phyloP scores from a whole-genome alignment of 2,329 filamentous ascomycete genomes.

The Pseudocercospora vitis region DNA sequence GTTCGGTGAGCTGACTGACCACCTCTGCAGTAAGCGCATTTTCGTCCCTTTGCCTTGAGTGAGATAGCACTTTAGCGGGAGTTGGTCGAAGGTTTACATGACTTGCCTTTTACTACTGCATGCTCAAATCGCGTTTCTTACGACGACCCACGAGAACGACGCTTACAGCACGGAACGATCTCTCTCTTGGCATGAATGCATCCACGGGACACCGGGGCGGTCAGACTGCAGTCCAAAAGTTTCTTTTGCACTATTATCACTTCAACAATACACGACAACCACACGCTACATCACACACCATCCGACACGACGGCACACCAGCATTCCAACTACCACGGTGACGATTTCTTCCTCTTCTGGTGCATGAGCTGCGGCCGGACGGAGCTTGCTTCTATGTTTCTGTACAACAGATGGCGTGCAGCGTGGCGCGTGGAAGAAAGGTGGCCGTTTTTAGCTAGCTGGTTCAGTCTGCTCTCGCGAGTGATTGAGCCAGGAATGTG shows the following conservation, averaged over 20 bases:
- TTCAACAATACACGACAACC: constrained; percentile 19
- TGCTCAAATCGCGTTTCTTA: constrained; percentile 30
- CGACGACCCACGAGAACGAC: constrained; percentile 32
- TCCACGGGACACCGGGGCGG: constrained; percentile 25
- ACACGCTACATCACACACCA: constrained; percentile 13
- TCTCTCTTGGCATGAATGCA: constrained; percentile 29
- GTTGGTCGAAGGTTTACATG: constrained; percentile 36
- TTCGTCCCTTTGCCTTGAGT: constrained; percentile 42
- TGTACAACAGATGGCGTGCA: constrained; percentile 27
- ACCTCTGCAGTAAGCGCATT: constrained; percentile 36
- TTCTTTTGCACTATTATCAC: constrained; percentile 15
- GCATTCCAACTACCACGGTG: constrained; percentile 6
- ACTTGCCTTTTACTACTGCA: constrained; percentile 32
- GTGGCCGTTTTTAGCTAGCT: constrained; percentile 20
- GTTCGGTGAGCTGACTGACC: constrained; percentile 19
- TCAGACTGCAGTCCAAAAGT: constrained; percentile 30
- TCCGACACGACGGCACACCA: constrained; percentile 11
- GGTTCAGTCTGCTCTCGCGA: constrained; percentile 20
- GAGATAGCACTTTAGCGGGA: constrained; percentile 45
- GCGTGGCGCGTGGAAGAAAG: constrained; percentile 24
- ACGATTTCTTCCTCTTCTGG: constrained; percentile 15
- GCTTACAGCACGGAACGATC: constrained; percentile 28
- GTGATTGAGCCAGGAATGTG: constrained; percentile 10
- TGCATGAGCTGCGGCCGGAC: constrained; percentile 21
- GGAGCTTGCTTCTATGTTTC: constrained; percentile 20